Evolutionary conservation across 495 filamentous ascomycete genomes (phyloP).

Genomic region (Annulohypoxylon nitens): DNA sequence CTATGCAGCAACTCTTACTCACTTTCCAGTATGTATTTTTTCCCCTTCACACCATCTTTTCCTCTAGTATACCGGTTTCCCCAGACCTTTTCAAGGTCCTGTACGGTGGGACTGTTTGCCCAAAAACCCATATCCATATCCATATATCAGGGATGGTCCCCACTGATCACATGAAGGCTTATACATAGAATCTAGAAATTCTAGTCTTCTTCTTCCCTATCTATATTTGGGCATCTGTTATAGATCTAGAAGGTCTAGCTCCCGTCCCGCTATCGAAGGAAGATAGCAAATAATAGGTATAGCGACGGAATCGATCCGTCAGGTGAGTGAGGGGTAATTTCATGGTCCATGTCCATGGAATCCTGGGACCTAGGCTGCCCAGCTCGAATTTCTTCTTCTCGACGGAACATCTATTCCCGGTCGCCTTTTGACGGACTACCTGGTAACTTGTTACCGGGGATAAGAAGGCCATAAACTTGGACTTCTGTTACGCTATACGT

Average conservation of each 20-base stretch:
- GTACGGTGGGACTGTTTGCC: constrained; percentile 28
- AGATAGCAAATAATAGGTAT: constrained; percentile 24
- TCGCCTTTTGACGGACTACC: constrained; percentile 21
- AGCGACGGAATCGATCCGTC: constrained; percentile 46
- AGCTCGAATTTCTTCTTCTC: constrained; percentile 28
- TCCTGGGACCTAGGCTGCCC: not conserved
- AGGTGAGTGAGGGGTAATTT: constrained; percentile 52
- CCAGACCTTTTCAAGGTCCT: constrained; percentile 46
- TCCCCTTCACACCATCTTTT: constrained; percentile 48
- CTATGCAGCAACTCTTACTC: not conserved
- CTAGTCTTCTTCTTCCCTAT: constrained; percentile 32
- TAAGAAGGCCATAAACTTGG: constrained; percentile 39
- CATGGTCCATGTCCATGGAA: not conserved
- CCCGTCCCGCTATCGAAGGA: constrained; percentile 18
- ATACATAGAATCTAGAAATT: constrained; percentile 35
- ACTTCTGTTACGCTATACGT: constrained; percentile 36
- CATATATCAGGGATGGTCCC: constrained; percentile 27
- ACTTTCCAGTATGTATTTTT: constrained; percentile 8
- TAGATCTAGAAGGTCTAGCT: constrained; percentile 40
- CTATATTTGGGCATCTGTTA: constrained; percentile 29
- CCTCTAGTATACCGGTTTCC: constrained; percentile 37
- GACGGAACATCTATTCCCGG: constrained; percentile 40
- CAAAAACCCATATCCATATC: constrained; percentile 42
- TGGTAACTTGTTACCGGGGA: constrained; percentile 27
- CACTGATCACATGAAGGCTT: constrained; percentile 49